Evolutionary conservation across 495 filamentous ascomycete species (phyloP).

Genomic region (Lasiosphaeris hirsuta): DNA sequence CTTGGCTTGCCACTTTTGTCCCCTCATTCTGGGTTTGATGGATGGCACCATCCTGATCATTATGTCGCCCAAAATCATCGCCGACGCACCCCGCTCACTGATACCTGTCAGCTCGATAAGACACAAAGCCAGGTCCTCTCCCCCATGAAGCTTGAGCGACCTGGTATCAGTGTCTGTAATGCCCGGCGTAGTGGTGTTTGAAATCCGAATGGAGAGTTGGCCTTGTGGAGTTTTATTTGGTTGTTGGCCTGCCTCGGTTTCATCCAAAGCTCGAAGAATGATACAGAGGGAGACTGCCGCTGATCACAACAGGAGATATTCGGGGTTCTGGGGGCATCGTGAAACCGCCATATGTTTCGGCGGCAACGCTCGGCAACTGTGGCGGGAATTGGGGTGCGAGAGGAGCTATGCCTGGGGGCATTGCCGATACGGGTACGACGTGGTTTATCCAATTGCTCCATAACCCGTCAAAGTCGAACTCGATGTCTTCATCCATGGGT

Average conservation of each 20-base stretch:
- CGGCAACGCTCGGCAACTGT: conserved; percentile 2
- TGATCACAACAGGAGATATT: conserved; percentile 9
- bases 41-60: too few relatives aligned
- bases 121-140: too few relatives aligned
- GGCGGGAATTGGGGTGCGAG: conserved; percentile 25
- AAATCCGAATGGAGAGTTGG: too few relatives aligned
- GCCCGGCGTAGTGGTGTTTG: too few relatives aligned
- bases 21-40: too few relatives aligned
- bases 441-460: conserved; percentile 47
- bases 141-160: too few relatives aligned
- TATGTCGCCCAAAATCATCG: too few relatives aligned
- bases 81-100: too few relatives aligned
- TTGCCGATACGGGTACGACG: conserved; percentile 18
- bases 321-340: conserved; percentile 4
- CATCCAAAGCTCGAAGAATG: conserved; percentile 17
- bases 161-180: too few relatives aligned
- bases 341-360: conserved; percentile 24
- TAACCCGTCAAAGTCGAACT: conserved; percentile 55
- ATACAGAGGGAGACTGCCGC: conserved; percentile 14
- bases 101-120: too few relatives aligned
- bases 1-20: too few relatives aligned
- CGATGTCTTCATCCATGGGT: conserved; percentile 35
- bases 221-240: not conserved
- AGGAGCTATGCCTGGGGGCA: conserved; percentile 5
- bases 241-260: not conserved